phyloP scores from a whole-genome alignment of 106 monocot species.

The Dendrobium officinale region DNA sequence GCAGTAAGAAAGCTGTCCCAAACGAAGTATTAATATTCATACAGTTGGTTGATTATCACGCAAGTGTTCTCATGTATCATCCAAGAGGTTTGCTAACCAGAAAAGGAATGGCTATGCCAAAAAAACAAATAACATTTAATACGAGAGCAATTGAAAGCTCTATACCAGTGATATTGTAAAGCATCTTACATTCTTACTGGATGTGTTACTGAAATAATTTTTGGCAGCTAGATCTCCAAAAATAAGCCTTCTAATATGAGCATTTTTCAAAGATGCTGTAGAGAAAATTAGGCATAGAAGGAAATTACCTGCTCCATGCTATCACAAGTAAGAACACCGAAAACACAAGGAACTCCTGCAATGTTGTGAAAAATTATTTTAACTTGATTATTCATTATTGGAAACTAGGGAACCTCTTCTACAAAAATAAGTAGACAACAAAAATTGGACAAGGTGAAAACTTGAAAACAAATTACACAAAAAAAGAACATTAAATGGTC shows the following conservation, averaged over 20 bases:
- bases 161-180: neutral
- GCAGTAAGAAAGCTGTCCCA: too few relatives aligned
- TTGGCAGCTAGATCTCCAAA: neutral
- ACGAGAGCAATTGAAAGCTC: too few relatives aligned
- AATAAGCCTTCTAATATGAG: neutral
- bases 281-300: neutral
- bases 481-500: neutral
- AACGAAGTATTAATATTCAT: too few relatives aligned
- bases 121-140: neutral
- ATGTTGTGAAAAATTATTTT: neutral
- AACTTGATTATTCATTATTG: neutral
- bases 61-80: too few relatives aligned
- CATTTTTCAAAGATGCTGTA: neutral
- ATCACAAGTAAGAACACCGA: slow-evolving; percentile 96
- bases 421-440: neutral
- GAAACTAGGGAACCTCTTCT: neutral
- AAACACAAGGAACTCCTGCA: slow-evolving; percentile 90
- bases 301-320: slow-evolving; percentile 94
- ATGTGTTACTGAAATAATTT: neutral
- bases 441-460: neutral
- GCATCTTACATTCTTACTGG: neutral
- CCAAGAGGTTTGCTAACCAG: too few relatives aligned
- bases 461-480: neutral
- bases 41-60: too few relatives aligned
- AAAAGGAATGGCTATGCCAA: too few relatives aligned